These are phyloP conservation scores for Syzygium aqueum DNA, from an alignment of 345 rosid species.

Conservation along the genomic window DNA sequence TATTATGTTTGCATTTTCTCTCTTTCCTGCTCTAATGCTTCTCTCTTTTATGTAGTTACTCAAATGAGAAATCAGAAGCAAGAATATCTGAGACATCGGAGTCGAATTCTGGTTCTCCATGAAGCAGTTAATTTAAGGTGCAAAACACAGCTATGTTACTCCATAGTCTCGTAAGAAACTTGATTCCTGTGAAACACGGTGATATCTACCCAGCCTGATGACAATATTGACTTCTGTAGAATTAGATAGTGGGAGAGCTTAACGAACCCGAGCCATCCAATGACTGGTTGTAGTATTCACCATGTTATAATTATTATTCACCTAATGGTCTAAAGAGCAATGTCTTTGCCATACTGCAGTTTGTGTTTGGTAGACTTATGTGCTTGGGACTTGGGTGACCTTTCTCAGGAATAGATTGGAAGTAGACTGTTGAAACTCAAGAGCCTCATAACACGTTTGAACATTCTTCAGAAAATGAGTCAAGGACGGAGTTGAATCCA, in stretches of 20 bases:
- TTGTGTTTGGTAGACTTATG: neutral
- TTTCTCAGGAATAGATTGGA: neutral
- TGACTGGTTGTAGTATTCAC: neutral
- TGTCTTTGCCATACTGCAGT: neutral
- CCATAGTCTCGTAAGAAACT: neutral
- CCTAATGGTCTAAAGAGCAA: neutral
- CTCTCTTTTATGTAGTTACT: constrained; percentile 38
- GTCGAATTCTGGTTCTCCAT: constrained; percentile 28
- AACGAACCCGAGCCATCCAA: neutral
- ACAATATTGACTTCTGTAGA: neutral
- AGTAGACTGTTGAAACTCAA: neutral
- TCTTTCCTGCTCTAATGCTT: neutral
- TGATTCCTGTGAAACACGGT: neutral
- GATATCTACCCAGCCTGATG: neutral
- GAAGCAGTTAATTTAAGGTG: constrained; percentile 18
- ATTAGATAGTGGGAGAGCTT: neutral
- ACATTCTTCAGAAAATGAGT: neutral
- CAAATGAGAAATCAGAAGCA: constrained; percentile 74
- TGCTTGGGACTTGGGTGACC: neutral
- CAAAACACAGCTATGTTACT: neutral
- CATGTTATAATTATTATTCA: neutral
- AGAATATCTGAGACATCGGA: constrained; percentile 33
- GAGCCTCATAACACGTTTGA: neutral
- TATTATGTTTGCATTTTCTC: neutral
- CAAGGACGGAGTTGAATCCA: neutral